These are phyloP conservation scores for Pseudogymnoascus sp. DNA, from an alignment of 2,329 filamentous ascomycete species.

Conservation along the genomic window DNA sequence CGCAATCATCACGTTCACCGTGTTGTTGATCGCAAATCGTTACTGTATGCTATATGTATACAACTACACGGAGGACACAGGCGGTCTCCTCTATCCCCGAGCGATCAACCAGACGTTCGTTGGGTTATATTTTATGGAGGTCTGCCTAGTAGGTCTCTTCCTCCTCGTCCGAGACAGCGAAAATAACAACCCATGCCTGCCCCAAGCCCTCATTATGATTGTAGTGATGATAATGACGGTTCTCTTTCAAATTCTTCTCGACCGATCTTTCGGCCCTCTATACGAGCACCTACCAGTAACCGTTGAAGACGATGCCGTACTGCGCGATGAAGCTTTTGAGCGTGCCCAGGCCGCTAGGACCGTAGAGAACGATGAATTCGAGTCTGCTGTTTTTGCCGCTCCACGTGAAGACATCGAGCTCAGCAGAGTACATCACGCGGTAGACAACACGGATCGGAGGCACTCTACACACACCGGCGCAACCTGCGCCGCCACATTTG, in stretches of 20 bases:
- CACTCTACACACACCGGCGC: conserved; percentile 20
- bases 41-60: conserved; percentile 96
- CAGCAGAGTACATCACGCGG: too few species aligned
- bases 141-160: conserved; percentile 83
- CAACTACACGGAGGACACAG: conserved; percentile 82
- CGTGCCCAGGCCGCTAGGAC: conserved; percentile 55
- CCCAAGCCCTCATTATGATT: conserved; percentile 82
- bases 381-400: conserved; percentile 18
- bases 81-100: conserved; percentile 81
- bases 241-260: conserved; percentile 73
- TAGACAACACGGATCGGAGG: too few species aligned
- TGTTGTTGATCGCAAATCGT: conserved; percentile 93
- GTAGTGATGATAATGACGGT: conserved; percentile 62
- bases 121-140: conserved; percentile 88
- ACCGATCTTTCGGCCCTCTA: conserved; percentile 74
- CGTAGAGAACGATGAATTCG: conserved; percentile 47
- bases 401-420: too few species aligned
- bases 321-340: conserved; percentile 85
- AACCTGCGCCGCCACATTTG: conserved; percentile 40
- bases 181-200: conserved; percentile 46
- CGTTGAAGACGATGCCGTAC: conserved; percentile 86
- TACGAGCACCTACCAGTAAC: conserved; percentile 89
- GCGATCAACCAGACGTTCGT: conserved; percentile 96
- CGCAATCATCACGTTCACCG: conserved; percentile 80
- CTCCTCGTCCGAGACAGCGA: conserved; percentile 60